A percentile compares a stretch with the other conserved stretches of the same genome.
Conservation (phyloP, 1,284 basidiomycete genomes). For the Puccinia coronata region DNA sequence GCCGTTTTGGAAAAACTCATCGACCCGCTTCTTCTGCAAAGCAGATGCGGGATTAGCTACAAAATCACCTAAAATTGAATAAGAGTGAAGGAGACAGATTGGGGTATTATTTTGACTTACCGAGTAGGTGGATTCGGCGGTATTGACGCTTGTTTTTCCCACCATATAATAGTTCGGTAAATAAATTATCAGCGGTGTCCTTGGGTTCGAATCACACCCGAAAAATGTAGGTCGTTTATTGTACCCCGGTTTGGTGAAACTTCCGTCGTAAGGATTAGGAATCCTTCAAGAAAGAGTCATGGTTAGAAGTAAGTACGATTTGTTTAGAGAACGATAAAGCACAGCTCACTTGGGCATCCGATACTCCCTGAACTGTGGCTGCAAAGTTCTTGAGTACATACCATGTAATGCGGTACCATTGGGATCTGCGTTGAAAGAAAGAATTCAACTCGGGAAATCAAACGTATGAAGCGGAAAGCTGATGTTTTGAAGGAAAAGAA, state of each 20-base stretch:
- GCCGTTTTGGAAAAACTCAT: conserved; percentile 30
- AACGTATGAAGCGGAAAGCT: too few relatives aligned
- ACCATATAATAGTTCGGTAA: conserved; percentile 34
- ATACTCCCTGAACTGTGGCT: conserved; percentile 13
- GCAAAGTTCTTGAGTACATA: conserved; percentile 4
- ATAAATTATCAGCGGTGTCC: conserved; percentile 36
- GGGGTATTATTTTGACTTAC: background rate
- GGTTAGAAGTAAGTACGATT: background rate
- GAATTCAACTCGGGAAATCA: background rate
- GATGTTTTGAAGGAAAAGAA: too few relatives aligned
- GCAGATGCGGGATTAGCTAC: background rate
- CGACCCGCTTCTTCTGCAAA: conserved; percentile 2
- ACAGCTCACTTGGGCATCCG: conserved; percentile 24
- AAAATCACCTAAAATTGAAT: background rate
- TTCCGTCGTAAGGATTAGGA: conserved; percentile 35
- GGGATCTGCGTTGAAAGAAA: background rate
- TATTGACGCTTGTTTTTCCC: conserved; percentile 15
- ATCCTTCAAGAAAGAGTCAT: background rate
- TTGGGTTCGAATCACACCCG: conserved; percentile 25
- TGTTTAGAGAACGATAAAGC: background rate
- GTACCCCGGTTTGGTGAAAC: conserved; percentile 17
- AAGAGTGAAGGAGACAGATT: background rate
- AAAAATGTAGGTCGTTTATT: conserved; percentile 40
- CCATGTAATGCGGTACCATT: conserved; percentile 33
- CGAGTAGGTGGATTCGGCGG: conserved; percentile 26